Evolutionary conservation across 495 filamentous ascomycete species (phyloP).

Genomic region (Xylaria sp.): DNA sequence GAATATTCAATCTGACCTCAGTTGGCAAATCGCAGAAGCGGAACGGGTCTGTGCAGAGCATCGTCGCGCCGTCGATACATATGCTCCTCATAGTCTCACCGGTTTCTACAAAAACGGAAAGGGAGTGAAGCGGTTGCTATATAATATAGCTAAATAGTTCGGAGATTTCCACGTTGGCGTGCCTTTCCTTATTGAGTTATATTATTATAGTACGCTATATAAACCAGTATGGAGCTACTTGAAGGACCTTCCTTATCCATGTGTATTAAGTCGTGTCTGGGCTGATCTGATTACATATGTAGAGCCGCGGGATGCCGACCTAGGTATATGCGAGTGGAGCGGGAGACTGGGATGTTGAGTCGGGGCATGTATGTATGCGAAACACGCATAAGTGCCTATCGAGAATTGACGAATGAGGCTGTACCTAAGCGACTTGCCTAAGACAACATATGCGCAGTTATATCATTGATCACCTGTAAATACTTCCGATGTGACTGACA

Average conservation of each 20-base stretch:
- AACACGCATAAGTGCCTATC: background rate
- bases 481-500: background rate
- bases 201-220: background rate
- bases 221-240: no score
- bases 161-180: background rate
- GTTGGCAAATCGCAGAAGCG: slow-evolving; percentile 1
- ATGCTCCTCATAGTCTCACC: background rate
- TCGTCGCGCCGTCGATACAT: no score
- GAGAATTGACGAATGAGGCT: background rate
- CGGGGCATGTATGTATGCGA: background rate
- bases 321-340: background rate
- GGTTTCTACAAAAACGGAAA: background rate
- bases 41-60: background rate
- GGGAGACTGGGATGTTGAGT: background rate
- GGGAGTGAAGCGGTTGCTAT: background rate
- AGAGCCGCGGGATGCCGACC: no score
- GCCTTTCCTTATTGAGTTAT: background rate
- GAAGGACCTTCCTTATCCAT: no score
- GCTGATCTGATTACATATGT: no score
- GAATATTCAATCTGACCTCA: slow-evolving; percentile 6
- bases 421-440: background rate
- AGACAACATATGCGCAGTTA: background rate
- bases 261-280: no score
- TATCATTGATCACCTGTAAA: background rate
- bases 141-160: background rate